Conservation (phyloP, 1,284 basidiomycete species). For the Naganishia albida region DNA sequence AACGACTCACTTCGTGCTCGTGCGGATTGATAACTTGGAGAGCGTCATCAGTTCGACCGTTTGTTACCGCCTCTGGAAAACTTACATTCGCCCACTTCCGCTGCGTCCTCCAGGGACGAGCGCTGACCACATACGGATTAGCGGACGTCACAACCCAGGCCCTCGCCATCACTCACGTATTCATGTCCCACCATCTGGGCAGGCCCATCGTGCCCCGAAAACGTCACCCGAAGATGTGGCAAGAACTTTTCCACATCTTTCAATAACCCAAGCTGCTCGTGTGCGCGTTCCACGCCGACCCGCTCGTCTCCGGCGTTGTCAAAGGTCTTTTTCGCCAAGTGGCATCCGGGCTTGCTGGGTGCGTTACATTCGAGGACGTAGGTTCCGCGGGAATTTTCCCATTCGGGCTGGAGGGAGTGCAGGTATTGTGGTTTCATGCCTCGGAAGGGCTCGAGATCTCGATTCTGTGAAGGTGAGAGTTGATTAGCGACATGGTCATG, state of each 20-base stretch:
- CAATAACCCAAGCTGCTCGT: constrained; percentile 44
- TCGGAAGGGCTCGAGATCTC: constrained; percentile 51
- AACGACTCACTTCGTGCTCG: constrained; percentile 37
- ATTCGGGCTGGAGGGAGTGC: constrained; percentile 35
- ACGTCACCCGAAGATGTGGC: constrained; percentile 43
- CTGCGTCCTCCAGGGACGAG: constrained; percentile 41
- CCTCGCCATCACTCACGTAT: constrained; percentile 41
- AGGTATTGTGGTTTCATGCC: constrained; percentile 42
- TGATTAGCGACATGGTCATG: not conserved
- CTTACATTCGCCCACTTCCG: constrained; percentile 48
- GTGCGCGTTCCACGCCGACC: constrained; percentile 41
- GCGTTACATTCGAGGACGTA: constrained; percentile 46
- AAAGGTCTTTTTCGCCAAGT: constrained; percentile 37
- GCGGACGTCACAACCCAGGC: not conserved
- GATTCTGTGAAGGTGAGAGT: constrained; percentile 35
- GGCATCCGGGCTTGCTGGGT: constrained; percentile 17
- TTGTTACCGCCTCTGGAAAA: constrained; percentile 11
- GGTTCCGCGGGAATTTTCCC: constrained; percentile 42
- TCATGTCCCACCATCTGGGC: constrained; percentile 52
- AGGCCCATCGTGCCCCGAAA: constrained; percentile 50
- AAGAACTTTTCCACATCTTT: constrained; percentile 38
- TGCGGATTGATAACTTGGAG: constrained; percentile 39
- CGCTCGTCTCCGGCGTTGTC: constrained; percentile 41
- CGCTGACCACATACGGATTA: not conserved
- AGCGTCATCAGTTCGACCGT: not conserved